A percentile compares a stretch with the other conserved stretches of the same genome.
phyloP scores from a whole-genome alignment of 2,329 filamentous ascomycete species.

The Colletotrichum australisinense region DNA sequence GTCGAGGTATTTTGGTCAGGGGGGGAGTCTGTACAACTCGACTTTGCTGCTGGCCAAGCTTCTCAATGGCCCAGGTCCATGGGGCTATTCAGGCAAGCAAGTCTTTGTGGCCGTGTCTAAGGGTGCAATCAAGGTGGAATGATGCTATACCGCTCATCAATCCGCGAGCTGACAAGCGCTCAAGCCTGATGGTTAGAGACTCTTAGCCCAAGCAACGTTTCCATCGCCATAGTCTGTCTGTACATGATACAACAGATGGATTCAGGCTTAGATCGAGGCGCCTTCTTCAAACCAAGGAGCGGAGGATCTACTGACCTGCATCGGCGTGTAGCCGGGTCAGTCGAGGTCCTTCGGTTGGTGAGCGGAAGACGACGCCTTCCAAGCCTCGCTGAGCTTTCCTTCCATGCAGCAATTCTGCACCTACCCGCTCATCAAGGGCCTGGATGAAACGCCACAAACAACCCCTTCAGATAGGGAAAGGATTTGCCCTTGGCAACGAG shows the following conservation, averaged over 20 bases:
- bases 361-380: constrained; percentile 28
- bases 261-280: not conserved
- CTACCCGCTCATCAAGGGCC: constrained; percentile 58
- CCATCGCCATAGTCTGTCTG: not conserved
- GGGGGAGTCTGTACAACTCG: constrained; percentile 26
- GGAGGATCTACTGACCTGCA: constrained; percentile 29
- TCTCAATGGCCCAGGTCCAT: constrained; percentile 29
- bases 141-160: constrained; percentile 11
- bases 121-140: constrained; percentile 18
- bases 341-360: constrained; percentile 25
- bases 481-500: constrained; percentile 48
- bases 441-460: constrained; percentile 61
- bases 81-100: constrained; percentile 32
- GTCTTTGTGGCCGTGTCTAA: constrained; percentile 25
- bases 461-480: constrained; percentile 52
- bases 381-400: constrained; percentile 46
- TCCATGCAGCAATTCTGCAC: constrained; percentile 60
- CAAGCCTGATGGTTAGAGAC: not conserved
- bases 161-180: constrained; percentile 1
- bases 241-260: constrained; percentile 13
- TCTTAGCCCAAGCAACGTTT: not conserved
- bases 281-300: constrained; percentile 9
- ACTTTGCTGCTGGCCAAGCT: constrained; percentile 27
- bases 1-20: constrained; percentile 18
- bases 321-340: constrained; percentile 17